Evolutionary conservation across 2,329 filamentous ascomycete species (phyloP).

Genomic region (Zymoseptoria ardabiliae): DNA sequence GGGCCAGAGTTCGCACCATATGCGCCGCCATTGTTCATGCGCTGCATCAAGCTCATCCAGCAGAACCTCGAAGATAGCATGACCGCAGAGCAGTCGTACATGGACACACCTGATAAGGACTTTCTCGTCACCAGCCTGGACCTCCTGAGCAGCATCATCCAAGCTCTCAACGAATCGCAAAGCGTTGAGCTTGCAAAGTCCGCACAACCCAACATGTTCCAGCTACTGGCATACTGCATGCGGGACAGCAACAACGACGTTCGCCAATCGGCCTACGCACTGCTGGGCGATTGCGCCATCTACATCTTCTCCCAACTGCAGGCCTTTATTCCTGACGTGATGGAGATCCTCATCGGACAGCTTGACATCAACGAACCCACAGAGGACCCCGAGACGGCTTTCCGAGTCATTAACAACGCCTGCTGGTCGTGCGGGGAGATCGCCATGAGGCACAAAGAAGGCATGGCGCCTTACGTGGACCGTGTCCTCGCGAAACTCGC

Average conservation of each 20-base stretch:
- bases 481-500: conserved; percentile 70
- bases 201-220: conserved; percentile 78
- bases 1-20: conserved; percentile 77
- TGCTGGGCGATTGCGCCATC: conserved; percentile 90
- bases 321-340: conserved; percentile 61
- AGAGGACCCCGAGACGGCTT: conserved; percentile 76
- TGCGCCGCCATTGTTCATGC: conserved; percentile 72
- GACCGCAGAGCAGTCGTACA: conserved; percentile 57
- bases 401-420: conserved; percentile 94
- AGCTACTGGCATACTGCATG: conserved; percentile 86
- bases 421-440: conserved; percentile 97
- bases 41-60: conserved; percentile 87
- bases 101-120: conserved; percentile 87
- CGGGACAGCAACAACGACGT: conserved; percentile 86
- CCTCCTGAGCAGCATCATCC: conserved; percentile 84
- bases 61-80: conserved; percentile 78
- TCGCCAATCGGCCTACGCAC: conserved; percentile 87
- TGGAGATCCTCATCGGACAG: conserved; percentile 79
- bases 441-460: conserved; percentile 64
- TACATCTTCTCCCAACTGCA: conserved; percentile 80
- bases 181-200: conserved; percentile 68
- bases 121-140: conserved; percentile 94
- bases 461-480: conserved; percentile 69
- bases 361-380: conserved; percentile 64
- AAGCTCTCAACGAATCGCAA: conserved; percentile 69